Evolutionary conservation across 1,284 basidiomycete species (phyloP).

Genomic region (Somion occarium): DNA sequence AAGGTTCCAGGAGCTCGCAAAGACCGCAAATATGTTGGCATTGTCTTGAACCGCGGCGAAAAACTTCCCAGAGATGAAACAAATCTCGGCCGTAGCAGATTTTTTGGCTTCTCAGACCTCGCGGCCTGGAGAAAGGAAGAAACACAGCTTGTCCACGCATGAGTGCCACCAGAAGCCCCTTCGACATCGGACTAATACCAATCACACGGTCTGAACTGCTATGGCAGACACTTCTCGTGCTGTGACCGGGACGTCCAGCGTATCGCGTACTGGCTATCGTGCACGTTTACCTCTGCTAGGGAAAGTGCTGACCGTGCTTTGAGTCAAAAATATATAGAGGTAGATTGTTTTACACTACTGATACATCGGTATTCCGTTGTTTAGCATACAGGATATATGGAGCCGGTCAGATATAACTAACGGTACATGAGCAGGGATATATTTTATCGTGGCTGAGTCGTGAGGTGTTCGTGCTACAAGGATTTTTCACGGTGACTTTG

Average conservation of each 20-base stretch:
- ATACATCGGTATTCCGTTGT: not conserved
- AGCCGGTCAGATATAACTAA: not conserved
- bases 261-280: no score
- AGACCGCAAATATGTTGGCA: slow-evolving; percentile 77
- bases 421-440: not conserved
- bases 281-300: no score
- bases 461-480: not conserved
- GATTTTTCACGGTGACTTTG: slow-evolving; percentile 5
- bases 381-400: not conserved
- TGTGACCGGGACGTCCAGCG: no score
- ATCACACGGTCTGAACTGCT: no score
- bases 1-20: slow-evolving; percentile 64
- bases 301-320: no score
- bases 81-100: slow-evolving; percentile 67
- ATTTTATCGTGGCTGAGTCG: no score
- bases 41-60: slow-evolving; percentile 77
- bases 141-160: slow-evolving; percentile 4
- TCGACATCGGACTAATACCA: not conserved
- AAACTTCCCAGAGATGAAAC: slow-evolving; percentile 79
- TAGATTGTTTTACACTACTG: not conserved
- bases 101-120: slow-evolving; percentile 69
- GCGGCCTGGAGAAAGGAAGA: slow-evolving; percentile 13
- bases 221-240: no score
- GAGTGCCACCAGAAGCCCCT: not conserved
- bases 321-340: not conserved